Conservation (phyloP, 2,329 filamentous ascomycete genomes). For the Colletotrichum lini region DNA sequence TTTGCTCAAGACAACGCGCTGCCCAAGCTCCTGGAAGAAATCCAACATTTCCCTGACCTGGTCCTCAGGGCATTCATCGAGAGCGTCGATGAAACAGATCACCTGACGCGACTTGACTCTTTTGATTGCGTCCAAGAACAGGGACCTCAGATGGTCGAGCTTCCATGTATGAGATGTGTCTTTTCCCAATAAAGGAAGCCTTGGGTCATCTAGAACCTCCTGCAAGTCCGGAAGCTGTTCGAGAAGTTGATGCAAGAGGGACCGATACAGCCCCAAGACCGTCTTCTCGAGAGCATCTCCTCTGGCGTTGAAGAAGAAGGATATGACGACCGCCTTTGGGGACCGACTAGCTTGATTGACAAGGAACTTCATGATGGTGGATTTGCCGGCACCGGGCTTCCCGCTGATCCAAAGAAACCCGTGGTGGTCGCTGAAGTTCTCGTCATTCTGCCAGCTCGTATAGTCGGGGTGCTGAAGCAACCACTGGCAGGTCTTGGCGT, state of each 20-base stretch:
- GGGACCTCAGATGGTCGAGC: neutral
- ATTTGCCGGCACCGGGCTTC: constrained; percentile 20
- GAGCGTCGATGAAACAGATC: constrained; percentile 56
- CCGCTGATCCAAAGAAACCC: constrained; percentile 26
- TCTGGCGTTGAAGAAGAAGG: constrained; percentile 41
- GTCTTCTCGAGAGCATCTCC: constrained; percentile 58
- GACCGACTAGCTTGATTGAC: neutral
- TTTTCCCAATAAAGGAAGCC: too few species aligned
- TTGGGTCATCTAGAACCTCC: too few species aligned
- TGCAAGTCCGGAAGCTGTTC: constrained; percentile 49
- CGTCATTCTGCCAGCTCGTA: constrained; percentile 34
- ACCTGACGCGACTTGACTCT: constrained; percentile 28
- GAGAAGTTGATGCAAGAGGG: constrained; percentile 63
- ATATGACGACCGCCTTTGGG: constrained; percentile 3
- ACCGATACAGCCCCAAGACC: constrained; percentile 64
- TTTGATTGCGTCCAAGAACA: neutral
- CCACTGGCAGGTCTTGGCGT: constrained; percentile 45
- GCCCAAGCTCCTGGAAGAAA: constrained; percentile 54
- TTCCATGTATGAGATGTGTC: too few species aligned
- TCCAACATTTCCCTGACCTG: constrained; percentile 59
- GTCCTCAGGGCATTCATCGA: constrained; percentile 63
- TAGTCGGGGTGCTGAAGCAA: constrained; percentile 36
- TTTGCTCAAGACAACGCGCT: neutral
- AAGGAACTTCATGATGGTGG: constrained; percentile 25
- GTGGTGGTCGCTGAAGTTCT: neutral